These are phyloP conservation scores for Myxozyma neglecta DNA, from an alignment of 805 yeast genomes.

Conservation along the genomic window DNA sequence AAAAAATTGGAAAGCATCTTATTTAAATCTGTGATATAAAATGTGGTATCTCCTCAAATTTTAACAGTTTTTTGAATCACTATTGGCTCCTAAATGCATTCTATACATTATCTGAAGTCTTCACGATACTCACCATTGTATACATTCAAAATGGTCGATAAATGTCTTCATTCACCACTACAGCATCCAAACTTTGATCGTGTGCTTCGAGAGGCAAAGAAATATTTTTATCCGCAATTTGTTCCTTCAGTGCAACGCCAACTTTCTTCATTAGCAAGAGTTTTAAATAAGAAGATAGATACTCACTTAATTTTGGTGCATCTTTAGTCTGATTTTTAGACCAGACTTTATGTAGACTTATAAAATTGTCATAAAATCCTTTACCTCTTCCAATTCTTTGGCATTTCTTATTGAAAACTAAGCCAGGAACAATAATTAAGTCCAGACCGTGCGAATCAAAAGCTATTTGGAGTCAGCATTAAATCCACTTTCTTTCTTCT, in stretches of 20 bases:
- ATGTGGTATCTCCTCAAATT: neutral
- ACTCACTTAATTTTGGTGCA: constrained; percentile 14
- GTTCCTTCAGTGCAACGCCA: constrained; percentile 67
- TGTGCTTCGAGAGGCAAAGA: constrained; percentile 56
- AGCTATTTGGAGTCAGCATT: constrained; percentile 17
- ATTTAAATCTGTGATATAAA: neutral
- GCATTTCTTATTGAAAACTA: constrained; percentile 62
- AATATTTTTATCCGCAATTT: constrained; percentile 41
- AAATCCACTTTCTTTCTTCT: neutral
- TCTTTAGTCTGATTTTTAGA: neutral
- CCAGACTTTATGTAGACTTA: constrained; percentile 50
- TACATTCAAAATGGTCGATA: neutral
- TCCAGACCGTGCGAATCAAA: constrained; percentile 54
- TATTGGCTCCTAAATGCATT: neutral
- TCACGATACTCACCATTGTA: neutral
- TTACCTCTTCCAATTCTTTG: constrained; percentile 87
- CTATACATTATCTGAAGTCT: too few relatives aligned
- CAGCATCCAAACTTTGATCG: constrained; percentile 59
- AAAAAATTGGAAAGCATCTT: neutral
- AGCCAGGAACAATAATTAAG: constrained; percentile 78
- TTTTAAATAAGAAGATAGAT: neutral
- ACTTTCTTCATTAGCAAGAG: constrained; percentile 34
- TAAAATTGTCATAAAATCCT: constrained; percentile 84
- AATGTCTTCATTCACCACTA: constrained; percentile 47
- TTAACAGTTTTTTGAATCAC: neutral